A percentile compares a stretch with the other conserved stretches of the same genome.
Conservation (phyloP, 805 yeast species). For the Blastobotrys attinorum region DNA sequence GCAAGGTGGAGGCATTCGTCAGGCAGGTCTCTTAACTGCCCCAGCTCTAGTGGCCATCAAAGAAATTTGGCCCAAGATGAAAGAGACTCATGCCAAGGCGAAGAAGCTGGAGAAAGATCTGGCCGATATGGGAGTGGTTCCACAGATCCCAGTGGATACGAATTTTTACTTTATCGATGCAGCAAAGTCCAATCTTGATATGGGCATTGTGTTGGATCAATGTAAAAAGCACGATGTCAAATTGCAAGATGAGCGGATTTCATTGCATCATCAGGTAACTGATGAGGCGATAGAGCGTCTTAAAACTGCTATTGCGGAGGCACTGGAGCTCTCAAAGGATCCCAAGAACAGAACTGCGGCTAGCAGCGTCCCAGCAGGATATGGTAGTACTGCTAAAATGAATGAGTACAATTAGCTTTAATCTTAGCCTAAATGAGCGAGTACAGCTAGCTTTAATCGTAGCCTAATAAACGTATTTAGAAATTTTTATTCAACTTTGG, state of each 20-base stretch:
- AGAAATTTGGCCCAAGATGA: slow-evolving; percentile 52
- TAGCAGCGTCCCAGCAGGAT: neutral
- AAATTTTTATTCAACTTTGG: no score
- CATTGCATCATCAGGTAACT: slow-evolving; percentile 65
- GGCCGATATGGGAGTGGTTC: slow-evolving; percentile 37
- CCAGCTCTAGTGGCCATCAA: slow-evolving; percentile 73
- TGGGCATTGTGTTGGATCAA: slow-evolving; percentile 41
- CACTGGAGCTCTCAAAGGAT: slow-evolving; percentile 4
- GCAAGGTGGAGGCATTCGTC: slow-evolving; percentile 88
- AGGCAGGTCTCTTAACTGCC: slow-evolving; percentile 65
- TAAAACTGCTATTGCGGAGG: slow-evolving; percentile 1
- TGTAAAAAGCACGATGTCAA: slow-evolving; percentile 55
- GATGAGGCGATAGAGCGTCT: slow-evolving; percentile 40
- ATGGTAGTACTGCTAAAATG: slow-evolving; percentile 1
- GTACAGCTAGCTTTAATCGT: no score
- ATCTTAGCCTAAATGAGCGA: no score
- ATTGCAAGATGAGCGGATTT: slow-evolving; percentile 62
- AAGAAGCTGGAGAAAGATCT: slow-evolving; percentile 34
- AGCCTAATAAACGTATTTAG: no score
- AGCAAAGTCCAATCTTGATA: slow-evolving; percentile 49
- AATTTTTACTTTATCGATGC: slow-evolving; percentile 77
- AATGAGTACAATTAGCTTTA: neutral
- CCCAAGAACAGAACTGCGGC: neutral
- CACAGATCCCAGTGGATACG: slow-evolving; percentile 69
- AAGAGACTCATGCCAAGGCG: slow-evolving; percentile 41